These are phyloP conservation scores for Narthecium ossifragum DNA, from an alignment of 106 monocot genomes.

Conservation along the genomic window DNA sequence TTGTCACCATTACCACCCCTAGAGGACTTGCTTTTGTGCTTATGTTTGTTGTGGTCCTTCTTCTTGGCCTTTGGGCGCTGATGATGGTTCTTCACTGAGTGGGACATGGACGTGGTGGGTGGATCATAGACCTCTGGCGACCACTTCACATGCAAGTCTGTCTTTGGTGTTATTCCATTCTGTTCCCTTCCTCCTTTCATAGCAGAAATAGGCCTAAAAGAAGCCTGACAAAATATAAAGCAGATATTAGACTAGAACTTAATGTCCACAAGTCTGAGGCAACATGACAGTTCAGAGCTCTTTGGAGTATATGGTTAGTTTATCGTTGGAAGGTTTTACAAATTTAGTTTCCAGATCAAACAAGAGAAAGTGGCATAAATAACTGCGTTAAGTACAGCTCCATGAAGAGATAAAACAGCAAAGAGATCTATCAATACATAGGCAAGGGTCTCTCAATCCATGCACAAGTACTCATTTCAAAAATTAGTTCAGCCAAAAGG, in stretches of 20 bases:
- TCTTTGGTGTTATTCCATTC: constrained; percentile 14
- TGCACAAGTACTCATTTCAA: too few relatives aligned
- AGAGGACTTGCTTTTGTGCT: constrained; percentile 40
- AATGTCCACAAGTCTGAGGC: not conserved
- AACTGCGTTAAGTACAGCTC: too few relatives aligned
- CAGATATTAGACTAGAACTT: not conserved
- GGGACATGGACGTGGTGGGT: constrained; percentile 49
- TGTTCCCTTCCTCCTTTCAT: constrained; percentile 65
- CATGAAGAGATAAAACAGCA: too few relatives aligned
- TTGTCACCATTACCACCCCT: constrained; percentile 14
- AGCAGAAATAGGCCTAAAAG: constrained; percentile 46
- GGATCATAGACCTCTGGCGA: constrained; percentile 76
- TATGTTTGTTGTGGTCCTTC: constrained; percentile 37
- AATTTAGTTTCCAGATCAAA: not conserved
- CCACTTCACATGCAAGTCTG: constrained; percentile 62
- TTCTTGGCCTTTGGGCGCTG: constrained; percentile 43
- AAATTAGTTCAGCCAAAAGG: too few relatives aligned
- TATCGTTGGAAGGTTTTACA: not conserved
- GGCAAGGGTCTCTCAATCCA: too few relatives aligned
- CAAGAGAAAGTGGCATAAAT: not conserved
- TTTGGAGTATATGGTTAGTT: too few relatives aligned
- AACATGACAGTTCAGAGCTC: not conserved
- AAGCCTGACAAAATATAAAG: constrained; percentile 18
- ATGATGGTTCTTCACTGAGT: constrained; percentile 37
- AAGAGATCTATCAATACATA: too few relatives aligned